phyloP scores from a whole-genome alignment of 176 grass and related monocot species.

The Musa acuminata region DNA sequence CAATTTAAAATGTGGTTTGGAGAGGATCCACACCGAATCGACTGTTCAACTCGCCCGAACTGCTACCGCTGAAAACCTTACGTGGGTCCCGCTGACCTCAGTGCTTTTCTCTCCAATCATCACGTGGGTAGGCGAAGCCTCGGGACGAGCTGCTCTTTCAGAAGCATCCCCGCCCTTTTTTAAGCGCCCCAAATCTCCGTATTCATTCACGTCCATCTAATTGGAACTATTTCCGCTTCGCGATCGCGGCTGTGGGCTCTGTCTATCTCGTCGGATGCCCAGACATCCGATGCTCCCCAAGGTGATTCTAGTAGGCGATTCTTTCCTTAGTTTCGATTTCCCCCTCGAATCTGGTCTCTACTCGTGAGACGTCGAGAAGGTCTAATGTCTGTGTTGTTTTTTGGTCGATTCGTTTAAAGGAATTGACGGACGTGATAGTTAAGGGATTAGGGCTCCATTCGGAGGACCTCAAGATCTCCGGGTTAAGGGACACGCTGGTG shows the following conservation, averaged over 20 bases:
- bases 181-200: not conserved
- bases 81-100: too few relatives aligned
- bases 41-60: too few relatives aligned
- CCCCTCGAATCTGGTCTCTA: too few relatives aligned
- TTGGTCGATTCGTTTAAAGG: constrained; percentile 29
- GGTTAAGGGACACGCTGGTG: constrained; percentile 72
- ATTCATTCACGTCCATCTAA: not conserved
- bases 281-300: constrained; percentile 38
- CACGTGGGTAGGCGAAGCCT: too few relatives aligned
- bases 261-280: constrained; percentile 21
- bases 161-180: too few relatives aligned
- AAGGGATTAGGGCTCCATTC: constrained; percentile 75
- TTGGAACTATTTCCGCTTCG: constrained; percentile 16
- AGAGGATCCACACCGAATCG: too few relatives aligned
- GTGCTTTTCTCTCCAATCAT: too few relatives aligned
- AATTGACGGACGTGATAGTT: constrained; percentile 69
- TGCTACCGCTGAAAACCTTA: too few relatives aligned
- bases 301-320: constrained; percentile 53
- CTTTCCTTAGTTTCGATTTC: not conserved
- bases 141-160: too few relatives aligned
- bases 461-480: constrained; percentile 65
- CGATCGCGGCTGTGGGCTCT: constrained; percentile 20
- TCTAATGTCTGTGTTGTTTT: too few relatives aligned
- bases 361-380: not conserved
- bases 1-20: too few relatives aligned